Conservation (phyloP, 164 flowering plant species). For the Sedum album region DNA sequence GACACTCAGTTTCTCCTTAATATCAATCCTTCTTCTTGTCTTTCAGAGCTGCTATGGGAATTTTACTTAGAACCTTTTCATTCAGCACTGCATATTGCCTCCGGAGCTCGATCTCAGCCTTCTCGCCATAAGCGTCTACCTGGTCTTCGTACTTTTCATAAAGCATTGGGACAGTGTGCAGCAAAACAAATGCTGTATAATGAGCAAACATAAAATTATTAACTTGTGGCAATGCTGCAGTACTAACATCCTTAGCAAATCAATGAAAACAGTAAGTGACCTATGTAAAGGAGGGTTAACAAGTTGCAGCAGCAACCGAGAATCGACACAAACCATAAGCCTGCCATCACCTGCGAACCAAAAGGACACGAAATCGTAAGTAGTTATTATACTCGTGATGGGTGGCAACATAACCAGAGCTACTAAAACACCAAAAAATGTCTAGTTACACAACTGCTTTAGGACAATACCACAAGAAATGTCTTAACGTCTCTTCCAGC, state of each 20-base stretch:
- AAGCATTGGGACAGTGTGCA: conserved; percentile 61
- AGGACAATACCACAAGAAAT: background rate
- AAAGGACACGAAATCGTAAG: background rate
- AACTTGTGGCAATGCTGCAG: background rate
- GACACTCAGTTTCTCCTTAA: background rate
- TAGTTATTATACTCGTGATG: background rate
- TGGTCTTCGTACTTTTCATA: conserved; percentile 82
- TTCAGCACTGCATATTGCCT: conserved; percentile 72
- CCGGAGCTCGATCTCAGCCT: conserved; percentile 52
- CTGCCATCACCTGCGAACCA: conserved; percentile 24
- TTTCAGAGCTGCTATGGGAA: conserved; percentile 40
- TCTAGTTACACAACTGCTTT: no score
- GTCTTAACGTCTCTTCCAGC: background rate
- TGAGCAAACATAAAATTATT: background rate
- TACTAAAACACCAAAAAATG: no score
- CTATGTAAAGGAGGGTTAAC: conserved; percentile 30
- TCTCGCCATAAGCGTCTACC: conserved; percentile 64
- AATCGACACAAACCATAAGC: conserved; percentile 35
- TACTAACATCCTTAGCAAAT: background rate
- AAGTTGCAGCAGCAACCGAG: conserved; percentile 31
- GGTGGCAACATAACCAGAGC: background rate
- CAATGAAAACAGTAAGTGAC: conserved; percentile 10
- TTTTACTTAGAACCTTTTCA: conserved; percentile 61
- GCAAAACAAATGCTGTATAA: conserved; percentile 47
- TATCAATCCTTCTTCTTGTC: conserved; percentile 35